A percentile compares a stretch with the other conserved stretches of the same genome.
phyloP scores from a whole-genome alignment of 768 basidiomycete species.

The Phylloporus arenicola region DNA sequence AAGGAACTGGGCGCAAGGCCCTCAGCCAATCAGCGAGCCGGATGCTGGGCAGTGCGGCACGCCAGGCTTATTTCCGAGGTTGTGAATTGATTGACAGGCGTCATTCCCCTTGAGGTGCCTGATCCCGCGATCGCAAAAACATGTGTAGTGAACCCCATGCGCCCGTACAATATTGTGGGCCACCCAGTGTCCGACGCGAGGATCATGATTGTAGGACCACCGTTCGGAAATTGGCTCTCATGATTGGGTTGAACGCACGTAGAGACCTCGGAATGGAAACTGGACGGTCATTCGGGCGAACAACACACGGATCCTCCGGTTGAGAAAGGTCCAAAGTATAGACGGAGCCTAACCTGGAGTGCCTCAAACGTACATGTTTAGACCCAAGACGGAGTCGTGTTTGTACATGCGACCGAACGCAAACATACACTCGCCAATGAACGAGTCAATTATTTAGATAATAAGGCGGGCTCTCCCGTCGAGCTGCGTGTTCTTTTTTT shows the following conservation, averaged over 20 bases:
- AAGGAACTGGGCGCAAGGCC: slow-evolving; percentile 15
- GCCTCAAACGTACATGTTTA: too few relatives aligned
- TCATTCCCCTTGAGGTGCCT: slow-evolving; percentile 38
- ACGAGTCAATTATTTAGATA: neutral
- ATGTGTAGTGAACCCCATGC: too few relatives aligned
- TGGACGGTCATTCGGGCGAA: too few relatives aligned
- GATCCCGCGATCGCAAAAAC: neutral
- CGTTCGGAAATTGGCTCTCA: neutral
- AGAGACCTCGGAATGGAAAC: too few relatives aligned
- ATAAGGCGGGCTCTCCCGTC: slow-evolving; percentile 2
- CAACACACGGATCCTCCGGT: neutral
- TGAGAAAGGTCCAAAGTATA: too few relatives aligned
- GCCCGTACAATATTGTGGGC: too few relatives aligned
- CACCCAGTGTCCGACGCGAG: neutral
- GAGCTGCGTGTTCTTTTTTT: neutral
- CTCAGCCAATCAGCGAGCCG: slow-evolving; percentile 52
- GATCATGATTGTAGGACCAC: neutral
- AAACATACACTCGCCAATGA: slow-evolving; percentile 10
- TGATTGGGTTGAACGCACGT: too few relatives aligned
- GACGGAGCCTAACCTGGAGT: too few relatives aligned
- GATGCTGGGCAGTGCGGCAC: neutral
- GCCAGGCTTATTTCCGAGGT: slow-evolving; percentile 7
- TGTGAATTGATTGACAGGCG: too few relatives aligned
- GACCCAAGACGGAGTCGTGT: neutral
- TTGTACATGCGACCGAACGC: slow-evolving; percentile 11